Base-by-base conservation (phyloP, 345 rosid species). In the Salix suchowensis region DNA sequence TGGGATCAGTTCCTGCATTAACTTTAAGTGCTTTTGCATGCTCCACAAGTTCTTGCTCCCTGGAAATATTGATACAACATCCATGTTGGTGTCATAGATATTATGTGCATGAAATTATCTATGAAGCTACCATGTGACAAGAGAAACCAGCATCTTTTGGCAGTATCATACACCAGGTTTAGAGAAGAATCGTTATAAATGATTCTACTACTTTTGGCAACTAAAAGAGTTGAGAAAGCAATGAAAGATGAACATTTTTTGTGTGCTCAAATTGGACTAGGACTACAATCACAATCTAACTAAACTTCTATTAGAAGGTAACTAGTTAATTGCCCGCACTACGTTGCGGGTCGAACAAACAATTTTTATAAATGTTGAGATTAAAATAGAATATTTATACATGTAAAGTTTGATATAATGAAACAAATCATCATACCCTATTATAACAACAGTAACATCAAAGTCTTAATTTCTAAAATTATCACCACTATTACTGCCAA, bases 11-110 rank as follows among this genome's bases (percentile, higher is more conserved):
- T 73, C 98, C 98, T 58, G 94, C 86, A 80, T 84, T 91, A 82
- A 95, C 98, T 87, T 93, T 95, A 26, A 95, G 90, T 76, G 87
- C 80, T 83, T 93, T 91, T 0, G 98, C 98, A 81, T 69, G 84
- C 78, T 89, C 93, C 32, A 88, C 87, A 23, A 91, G 86, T 90
- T 93, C 80, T 9, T 85, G 86, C 84, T 84, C 92, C 98, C 98
- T 91, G 84, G 68, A 79, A 74, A 48, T 54, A 40, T 32, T 48
- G 10, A 1, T 19, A 60, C 67, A 37, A 60, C 88, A 86, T 82
- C 84, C 78, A 72, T 75, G 69, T 82, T 81, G 72, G 78, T 84
- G 54, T 15, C 54, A 16, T 16, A 48, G 19, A 48, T 48, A 48
- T 48, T 15, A 48, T 15, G 21, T 15, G 54, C 54, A 48, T 4